These are phyloP conservation scores for Pythium graminicola DNA, from an alignment of 352 stramenopile species.

Conservation along the genomic window DNA sequence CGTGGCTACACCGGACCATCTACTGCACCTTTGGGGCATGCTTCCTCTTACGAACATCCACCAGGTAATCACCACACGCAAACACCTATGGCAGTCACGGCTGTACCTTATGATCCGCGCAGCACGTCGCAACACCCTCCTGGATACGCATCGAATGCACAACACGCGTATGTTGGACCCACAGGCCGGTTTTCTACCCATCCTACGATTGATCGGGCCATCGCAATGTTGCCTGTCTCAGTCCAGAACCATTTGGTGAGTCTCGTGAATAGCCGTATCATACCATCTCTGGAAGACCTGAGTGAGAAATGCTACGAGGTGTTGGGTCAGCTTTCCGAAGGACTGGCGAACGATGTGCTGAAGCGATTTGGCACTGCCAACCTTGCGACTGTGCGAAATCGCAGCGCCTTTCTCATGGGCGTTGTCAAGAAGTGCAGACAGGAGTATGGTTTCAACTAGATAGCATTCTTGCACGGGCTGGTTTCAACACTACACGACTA, in stretches of 20 bases:
- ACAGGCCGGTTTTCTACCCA: conserved; percentile 21
- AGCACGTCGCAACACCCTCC: not conserved
- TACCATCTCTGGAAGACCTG: conserved; percentile 65
- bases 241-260: conserved; percentile 63
- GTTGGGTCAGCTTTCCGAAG: conserved; percentile 65
- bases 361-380: conserved; percentile 68
- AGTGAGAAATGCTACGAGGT: conserved; percentile 79
- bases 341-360: conserved; percentile 67
- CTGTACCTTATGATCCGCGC: conserved; percentile 8
- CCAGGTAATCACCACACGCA: conserved; percentile 11
- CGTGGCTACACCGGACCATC: conserved; percentile 2
- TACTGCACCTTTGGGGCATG: not conserved
- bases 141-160: not conserved
- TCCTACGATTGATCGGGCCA: conserved; percentile 22
- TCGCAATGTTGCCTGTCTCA: conserved; percentile 41
- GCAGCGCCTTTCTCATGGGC: conserved; percentile 72
- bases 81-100: not conserved
- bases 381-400: conserved; percentile 64
- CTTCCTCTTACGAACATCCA: conserved; percentile 7
- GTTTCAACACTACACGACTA: not conserved
- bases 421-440: conserved; percentile 74
- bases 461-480: not conserved
- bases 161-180: not conserved
- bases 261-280: conserved; percentile 45
- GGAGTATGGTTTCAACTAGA: conserved; percentile 63